Evolutionary conservation across 305 asterid species (phyloP).

Genomic region (Fraxinus floribunda): DNA sequence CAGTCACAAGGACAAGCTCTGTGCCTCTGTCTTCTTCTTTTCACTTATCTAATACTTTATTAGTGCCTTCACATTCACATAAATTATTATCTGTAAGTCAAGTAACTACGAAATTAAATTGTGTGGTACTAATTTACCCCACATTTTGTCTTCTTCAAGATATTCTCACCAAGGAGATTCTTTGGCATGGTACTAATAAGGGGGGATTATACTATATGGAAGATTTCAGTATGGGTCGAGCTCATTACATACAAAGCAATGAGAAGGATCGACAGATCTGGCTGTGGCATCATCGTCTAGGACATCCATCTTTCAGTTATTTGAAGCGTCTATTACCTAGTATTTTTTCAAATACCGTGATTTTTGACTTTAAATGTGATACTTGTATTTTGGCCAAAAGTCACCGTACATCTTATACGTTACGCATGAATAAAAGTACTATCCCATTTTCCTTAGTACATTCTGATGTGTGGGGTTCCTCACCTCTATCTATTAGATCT

Average conservation of each 20-base stretch:
- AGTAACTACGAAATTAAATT: neutral
- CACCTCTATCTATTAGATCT: neutral
- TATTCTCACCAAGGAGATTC: neutral
- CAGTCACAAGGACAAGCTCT: neutral
- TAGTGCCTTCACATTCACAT: neutral
- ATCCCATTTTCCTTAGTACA: neutral
- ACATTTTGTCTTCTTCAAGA: neutral
- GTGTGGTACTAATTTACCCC: neutral
- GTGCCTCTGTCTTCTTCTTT: neutral
- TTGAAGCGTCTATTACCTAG: neutral
- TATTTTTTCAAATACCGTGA: neutral
- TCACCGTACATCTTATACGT: too few species aligned
- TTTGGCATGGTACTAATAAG: neutral
- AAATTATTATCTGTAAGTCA: neutral
- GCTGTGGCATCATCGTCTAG: neutral
- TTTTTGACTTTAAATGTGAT: neutral
- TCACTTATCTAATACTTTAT: neutral
- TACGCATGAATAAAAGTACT: too few species aligned
- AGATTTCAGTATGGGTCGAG: neutral
- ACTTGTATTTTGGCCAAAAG: neutral
- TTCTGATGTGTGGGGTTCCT: neutral
- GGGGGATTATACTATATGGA: neutral
- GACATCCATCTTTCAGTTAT: neutral
- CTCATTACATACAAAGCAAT: neutral
- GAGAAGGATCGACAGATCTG: neutral